Base-by-base conservation (phyloP, 108 stramenopile genomes). In the Nitzschia sp. region DNA sequence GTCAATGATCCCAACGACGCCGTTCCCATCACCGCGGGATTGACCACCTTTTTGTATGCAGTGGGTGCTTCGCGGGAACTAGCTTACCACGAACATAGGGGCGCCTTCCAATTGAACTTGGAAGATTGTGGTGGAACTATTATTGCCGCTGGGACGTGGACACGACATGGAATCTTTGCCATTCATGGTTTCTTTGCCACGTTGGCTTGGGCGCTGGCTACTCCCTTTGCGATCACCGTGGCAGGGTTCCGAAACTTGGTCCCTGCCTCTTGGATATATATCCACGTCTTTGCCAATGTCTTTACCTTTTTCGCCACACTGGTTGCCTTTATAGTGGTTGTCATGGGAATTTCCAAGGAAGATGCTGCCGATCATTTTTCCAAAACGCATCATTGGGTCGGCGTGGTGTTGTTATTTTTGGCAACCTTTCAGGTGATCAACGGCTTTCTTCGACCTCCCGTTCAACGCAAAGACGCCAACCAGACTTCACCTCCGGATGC, bases 251-350 rank as follows among this genome's bases (percentile, higher is more conserved):
- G 83, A 16, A 72, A 75, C 19, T 44, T 81, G 11, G 69, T 84
- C 9, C 86, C 83, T 22, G 45, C 50, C 3, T 66, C 62, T 13
- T 87, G 86, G 86, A 84, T 87, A 34, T 84, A 84, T 67, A 63
- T 87, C 32, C 86, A 87, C 41, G 86, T 87, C 22, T 70, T 76
- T 53, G 31, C 73, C 32, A 84, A 87, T 34, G 84, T 84, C 11
- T 52, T 75, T 19, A 68, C 73, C 22, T 75, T 84, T 45, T 33
- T 56, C 9, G 46, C 73, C 19, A 74, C 70, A 0, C 29, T 78
- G 25, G 47, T 75, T 56, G 64, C 77, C 13, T 76, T 81, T 19
- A 52, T 69, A 9, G 52, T 81, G 9, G 56, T 75, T 29, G 56
- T 77, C 15, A 29, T 36, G 35, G 73, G 74, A 21, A 70, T 80